Evolutionary conservation across 768 basidiomycete genomes (phyloP), one percentile per base, ranked within the genome.

Genomic region (Naganishia friedmannii): DNA sequence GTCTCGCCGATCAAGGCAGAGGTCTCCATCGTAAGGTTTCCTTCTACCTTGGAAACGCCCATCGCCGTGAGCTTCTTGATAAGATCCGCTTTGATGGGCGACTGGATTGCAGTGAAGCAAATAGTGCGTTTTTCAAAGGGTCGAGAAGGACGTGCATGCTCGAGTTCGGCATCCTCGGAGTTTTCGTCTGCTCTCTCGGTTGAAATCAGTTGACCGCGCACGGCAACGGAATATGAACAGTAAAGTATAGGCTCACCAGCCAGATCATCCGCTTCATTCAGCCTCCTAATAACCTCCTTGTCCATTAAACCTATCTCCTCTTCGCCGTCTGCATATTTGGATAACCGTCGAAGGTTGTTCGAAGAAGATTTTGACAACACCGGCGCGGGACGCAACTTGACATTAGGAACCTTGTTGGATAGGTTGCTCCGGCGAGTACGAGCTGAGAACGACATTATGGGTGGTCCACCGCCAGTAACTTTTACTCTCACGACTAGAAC

Each of bases 1-100:
- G 84, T 84, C n/a, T 81, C 82, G 0, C 93, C 91, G 51, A 97
- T 84, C 26, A 97, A 85, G 83, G 95, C 93, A 0, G 92, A 94
- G n/a, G 91, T 89, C 55, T 84, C 84, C 77, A 92, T 89, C 0
- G 92, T 97, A 72, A 95, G 88, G 58, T 90, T 88, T 37, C 82
- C 85, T 19, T 86, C 84, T 53, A 86, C 84, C 48, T 56, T 48
- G 3, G 81, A 82, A 31, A 91, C 93, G 13, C 93, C 93, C 17
- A 96, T 88, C 73, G 93, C 89, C 28, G 86, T 82, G 0, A 90
- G 91, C 75, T 90, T 86, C 70, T 87, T 87, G 77, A 90, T 90
- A 39, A 94, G 73, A 1, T 85, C 84, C 0, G 87, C 84, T 92
- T 93, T 71, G 3, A 26, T 31, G n/a, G 31, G 48, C 55, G 21